phyloP scores from a whole-genome alignment of 2,329 filamentous ascomycete species.

The Pseudohalonectria lignicola region DNA sequence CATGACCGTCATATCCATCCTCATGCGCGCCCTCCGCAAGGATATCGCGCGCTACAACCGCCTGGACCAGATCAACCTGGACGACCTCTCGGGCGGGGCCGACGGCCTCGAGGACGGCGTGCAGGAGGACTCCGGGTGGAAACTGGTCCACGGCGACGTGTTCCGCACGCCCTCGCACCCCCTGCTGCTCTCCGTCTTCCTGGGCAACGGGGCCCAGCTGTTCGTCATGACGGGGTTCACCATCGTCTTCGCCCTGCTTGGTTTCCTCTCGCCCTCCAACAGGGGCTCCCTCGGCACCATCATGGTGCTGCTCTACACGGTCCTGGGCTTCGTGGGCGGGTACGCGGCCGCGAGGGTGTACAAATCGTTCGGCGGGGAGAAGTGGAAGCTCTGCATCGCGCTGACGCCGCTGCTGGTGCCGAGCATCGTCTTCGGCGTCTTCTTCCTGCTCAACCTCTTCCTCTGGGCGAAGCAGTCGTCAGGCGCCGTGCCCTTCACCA shows the following conservation, averaged over 20 bases:
- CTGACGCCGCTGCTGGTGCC: constrained; percentile 81
- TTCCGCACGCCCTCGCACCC: constrained; percentile 81
- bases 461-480: constrained; percentile 89
- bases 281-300: constrained; percentile 88
- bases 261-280: constrained; percentile 91
- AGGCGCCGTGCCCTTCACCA: constrained; percentile 90
- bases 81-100: constrained; percentile 61
- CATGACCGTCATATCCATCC: constrained; percentile 83
- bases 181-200: constrained; percentile 72
- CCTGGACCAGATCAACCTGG: constrained; percentile 79
- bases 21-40: constrained; percentile 79
- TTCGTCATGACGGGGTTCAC: constrained; percentile 97
- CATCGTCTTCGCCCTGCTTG: constrained; percentile 84
- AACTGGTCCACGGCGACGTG: constrained; percentile 93
- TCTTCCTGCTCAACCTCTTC: constrained; percentile 94
- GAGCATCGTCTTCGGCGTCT: constrained; percentile 71
- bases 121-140: constrained; percentile 97
- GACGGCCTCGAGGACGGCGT: constrained; percentile 71
- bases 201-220: constrained; percentile 89
- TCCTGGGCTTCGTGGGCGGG: constrained; percentile 86
- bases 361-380: constrained; percentile 84
- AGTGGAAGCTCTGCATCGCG: constrained; percentile 89
- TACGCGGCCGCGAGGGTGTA: constrained; percentile 86
- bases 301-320: constrained; percentile 84
- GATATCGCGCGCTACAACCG: constrained; percentile 96